These are phyloP conservation scores for Cercophora newfieldiana DNA, from an alignment of 495 filamentous ascomycete species.

Conservation along the genomic window DNA sequence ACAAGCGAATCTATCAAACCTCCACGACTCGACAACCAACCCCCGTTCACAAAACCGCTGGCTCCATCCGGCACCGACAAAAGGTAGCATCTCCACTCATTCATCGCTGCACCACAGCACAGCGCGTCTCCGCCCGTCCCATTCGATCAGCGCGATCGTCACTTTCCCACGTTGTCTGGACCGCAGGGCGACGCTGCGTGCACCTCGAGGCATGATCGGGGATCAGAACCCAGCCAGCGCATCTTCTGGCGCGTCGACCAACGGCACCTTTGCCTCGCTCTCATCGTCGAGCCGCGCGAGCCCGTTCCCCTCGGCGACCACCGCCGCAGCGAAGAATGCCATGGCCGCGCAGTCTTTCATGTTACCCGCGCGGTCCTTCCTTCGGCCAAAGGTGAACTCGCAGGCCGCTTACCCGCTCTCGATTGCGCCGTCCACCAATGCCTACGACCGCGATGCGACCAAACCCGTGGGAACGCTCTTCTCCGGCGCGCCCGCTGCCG, in stretches of 20 bases:
- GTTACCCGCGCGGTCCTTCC: conserved; percentile 37
- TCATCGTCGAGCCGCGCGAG: conserved; percentile 38
- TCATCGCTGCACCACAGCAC: conserved; percentile 25
- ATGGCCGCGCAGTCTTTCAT: conserved; percentile 44
- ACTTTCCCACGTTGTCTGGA: conserved; percentile 18
- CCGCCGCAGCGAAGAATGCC: conserved; percentile 34
- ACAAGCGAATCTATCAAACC: not conserved
- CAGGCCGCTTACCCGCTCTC: conserved; percentile 46
- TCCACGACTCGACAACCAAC: conserved; percentile 17
- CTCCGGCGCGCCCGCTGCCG: conserved; percentile 40
- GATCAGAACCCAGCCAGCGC: conserved; percentile 38
- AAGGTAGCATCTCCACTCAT: conserved; percentile 17
- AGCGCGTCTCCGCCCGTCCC: conserved; percentile 22
- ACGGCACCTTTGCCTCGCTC: conserved; percentile 34
- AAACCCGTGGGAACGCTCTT: conserved; percentile 55
- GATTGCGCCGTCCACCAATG: conserved; percentile 28
- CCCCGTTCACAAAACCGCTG: conserved; percentile 10
- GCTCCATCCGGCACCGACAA: conserved; percentile 6
- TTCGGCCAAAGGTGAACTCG: conserved; percentile 30
- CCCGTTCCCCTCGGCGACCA: conserved; percentile 34
- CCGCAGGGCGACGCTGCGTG: conserved; percentile 38
- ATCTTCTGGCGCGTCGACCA: conserved; percentile 35
- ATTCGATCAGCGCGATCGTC: conserved; percentile 49
- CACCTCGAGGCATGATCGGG: conserved; percentile 48
- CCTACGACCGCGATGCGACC: conserved; percentile 48